Percentiles rank a stretch among this genome's conserved stretches.
Conservation (phyloP, 148 eudicot species). For the Rheum nobile region DNA sequence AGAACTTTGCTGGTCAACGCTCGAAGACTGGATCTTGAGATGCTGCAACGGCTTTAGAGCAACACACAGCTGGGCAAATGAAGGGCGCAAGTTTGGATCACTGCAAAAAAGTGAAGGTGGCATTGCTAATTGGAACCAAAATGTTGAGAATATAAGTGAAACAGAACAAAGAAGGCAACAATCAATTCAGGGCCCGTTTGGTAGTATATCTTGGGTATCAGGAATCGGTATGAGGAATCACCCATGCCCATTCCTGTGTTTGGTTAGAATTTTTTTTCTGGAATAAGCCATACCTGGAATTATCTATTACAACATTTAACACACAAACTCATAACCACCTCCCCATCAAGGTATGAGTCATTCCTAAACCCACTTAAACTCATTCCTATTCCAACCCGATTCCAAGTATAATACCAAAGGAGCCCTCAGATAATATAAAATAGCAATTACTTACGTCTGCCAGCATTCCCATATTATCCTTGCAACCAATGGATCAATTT, state of each 20-base stretch:
- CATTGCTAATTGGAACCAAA: background rate
- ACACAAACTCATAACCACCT: too few relatives aligned
- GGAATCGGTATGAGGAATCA: too few relatives aligned
- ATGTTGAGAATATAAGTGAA: background rate
- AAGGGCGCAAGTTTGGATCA: slow-evolving; percentile 86
- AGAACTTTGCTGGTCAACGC: slow-evolving; percentile 42
- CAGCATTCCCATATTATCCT: slow-evolving; percentile 94
- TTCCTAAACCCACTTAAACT: too few relatives aligned
- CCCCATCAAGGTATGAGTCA: too few relatives aligned
- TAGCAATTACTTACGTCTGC: slow-evolving; percentile 57
- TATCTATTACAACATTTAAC: too few relatives aligned
- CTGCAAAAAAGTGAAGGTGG: slow-evolving; percentile 26
- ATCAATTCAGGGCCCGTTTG: too few relatives aligned
- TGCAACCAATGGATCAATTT: slow-evolving; percentile 82
- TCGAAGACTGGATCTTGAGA: slow-evolving; percentile 20
- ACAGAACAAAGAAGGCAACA: background rate
- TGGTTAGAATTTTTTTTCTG: too few relatives aligned
- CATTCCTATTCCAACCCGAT: too few relatives aligned
- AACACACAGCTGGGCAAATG: slow-evolving; percentile 74
- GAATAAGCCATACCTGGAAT: too few relatives aligned
- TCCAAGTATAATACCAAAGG: too few relatives aligned
- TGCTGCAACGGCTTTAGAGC: slow-evolving; percentile 55
- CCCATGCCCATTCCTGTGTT: too few relatives aligned
- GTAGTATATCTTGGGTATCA: too few relatives aligned
- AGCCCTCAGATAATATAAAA: background rate